phyloP scores from a whole-genome alignment of 140 eudicot species.

The Cichorium intybus region DNA sequence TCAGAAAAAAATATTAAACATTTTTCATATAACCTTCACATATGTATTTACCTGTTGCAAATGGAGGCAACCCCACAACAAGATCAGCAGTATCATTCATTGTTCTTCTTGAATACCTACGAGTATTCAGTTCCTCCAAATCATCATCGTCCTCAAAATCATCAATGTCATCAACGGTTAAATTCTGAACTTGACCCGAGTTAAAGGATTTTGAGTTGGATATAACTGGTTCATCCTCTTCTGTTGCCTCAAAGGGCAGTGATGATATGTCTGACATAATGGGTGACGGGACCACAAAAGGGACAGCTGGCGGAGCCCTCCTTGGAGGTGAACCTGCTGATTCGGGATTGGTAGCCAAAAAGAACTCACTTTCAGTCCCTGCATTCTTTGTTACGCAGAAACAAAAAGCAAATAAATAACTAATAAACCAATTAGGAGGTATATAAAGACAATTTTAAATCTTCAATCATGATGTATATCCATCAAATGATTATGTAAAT shows the following conservation, averaged over 20 bases:
- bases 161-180: constrained; percentile 91
- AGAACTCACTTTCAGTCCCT: constrained; percentile 75
- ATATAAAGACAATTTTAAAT: background rate
- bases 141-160: constrained; percentile 87
- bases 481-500: constrained; percentile 23
- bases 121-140: constrained; percentile 68
- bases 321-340: constrained; percentile 91
- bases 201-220: constrained; percentile 54
- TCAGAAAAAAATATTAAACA: constrained; percentile 2
- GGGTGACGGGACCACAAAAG: constrained; percentile 54
- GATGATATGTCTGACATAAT: constrained; percentile 51
- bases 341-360: constrained; percentile 78
- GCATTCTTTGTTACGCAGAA: constrained; percentile 54
- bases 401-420: background rate
- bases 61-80: constrained; percentile 66
- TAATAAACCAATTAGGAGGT: constrained; percentile 9
- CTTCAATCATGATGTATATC: constrained; percentile 10
- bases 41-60: constrained; percentile 72
- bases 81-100: constrained; percentile 87
- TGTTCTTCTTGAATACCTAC: constrained; percentile 76
- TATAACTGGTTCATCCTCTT: constrained; percentile 61
- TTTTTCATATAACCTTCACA: background rate
- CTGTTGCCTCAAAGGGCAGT: constrained; percentile 44
- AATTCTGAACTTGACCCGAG: constrained; percentile 61
- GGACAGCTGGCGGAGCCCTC: constrained; percentile 77